Evolutionary conservation across 192 early-diverging fungal genomes (phyloP).

Genomic region (Diversispora epigaea): DNA sequence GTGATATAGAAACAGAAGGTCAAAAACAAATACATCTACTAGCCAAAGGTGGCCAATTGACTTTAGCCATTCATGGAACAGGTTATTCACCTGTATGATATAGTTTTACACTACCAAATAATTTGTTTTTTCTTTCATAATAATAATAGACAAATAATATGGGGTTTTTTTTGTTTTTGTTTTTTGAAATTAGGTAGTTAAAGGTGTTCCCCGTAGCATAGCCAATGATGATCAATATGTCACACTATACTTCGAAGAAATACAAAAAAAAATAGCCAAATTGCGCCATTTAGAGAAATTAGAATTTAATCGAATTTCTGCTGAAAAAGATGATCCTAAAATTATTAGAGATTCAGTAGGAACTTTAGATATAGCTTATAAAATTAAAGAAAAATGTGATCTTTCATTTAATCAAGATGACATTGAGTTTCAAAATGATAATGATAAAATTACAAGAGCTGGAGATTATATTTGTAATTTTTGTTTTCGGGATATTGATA

Average conservation of each 20-base stretch:
- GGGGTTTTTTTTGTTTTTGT: not conserved
- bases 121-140: not conserved
- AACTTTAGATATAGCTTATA: not conserved
- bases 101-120: not conserved
- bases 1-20: not conserved
- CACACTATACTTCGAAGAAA: conserved; percentile 4
- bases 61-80: not conserved
- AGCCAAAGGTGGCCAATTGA: conserved; percentile 1
- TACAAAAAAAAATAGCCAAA: conserved; percentile 2
- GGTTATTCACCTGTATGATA: not conserved
- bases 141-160: too few relatives aligned
- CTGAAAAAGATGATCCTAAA: not conserved
- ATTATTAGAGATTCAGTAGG: not conserved
- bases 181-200: not conserved
- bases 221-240: not conserved
- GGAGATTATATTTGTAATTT: conserved; percentile 9
- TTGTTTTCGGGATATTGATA: not conserved
- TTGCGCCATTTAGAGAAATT: not conserved
- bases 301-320: not conserved
- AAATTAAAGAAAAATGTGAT: not conserved
- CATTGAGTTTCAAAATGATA: conserved; percentile 10
- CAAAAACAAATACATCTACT: conserved; percentile 7
- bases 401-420: not conserved
- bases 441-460: not conserved
- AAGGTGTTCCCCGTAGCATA: not conserved